phyloP scores from a whole-genome alignment of 257 asterid species.

The Solanum virginianum region DNA sequence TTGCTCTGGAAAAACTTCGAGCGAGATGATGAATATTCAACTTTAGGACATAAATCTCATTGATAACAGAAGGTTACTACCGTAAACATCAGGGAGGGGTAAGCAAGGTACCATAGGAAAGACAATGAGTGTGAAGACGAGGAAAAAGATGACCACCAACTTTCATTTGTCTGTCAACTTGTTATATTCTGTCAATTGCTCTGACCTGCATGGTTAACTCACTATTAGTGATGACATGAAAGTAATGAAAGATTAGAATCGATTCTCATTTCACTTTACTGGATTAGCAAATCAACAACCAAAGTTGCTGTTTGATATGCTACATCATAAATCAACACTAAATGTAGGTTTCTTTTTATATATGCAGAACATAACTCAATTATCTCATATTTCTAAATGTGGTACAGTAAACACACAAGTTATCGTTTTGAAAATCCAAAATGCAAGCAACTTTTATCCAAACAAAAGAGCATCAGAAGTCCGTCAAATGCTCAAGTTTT shows the following conservation, averaged over 20 bases:
- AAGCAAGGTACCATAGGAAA: not conserved
- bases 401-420: not conserved
- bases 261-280: not conserved
- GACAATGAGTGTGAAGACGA: not conserved
- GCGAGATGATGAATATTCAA: not conserved
- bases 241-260: not conserved
- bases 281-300: not conserved
- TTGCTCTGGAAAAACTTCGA: not conserved
- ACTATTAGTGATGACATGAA: not conserved
- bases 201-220: constrained; percentile 38
- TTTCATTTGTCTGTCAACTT: constrained; percentile 27
- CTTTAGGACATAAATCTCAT: not conserved
- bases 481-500: not conserved
- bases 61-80: not conserved
- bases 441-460: not conserved
- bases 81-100: not conserved
- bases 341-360: not conserved
- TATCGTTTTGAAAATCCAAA: not conserved
- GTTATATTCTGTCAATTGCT: constrained; percentile 29
- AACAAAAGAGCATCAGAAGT: not conserved
- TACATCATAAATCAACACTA: not conserved
- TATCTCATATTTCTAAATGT: not conserved
- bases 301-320: not conserved
- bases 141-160: constrained; percentile 1
- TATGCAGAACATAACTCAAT: not conserved